A percentile compares a stretch with the other conserved stretches of the same genome.
Conservation (phyloP, 2,329 filamentous ascomycete genomes). For the Alternaria sp. region DNA sequence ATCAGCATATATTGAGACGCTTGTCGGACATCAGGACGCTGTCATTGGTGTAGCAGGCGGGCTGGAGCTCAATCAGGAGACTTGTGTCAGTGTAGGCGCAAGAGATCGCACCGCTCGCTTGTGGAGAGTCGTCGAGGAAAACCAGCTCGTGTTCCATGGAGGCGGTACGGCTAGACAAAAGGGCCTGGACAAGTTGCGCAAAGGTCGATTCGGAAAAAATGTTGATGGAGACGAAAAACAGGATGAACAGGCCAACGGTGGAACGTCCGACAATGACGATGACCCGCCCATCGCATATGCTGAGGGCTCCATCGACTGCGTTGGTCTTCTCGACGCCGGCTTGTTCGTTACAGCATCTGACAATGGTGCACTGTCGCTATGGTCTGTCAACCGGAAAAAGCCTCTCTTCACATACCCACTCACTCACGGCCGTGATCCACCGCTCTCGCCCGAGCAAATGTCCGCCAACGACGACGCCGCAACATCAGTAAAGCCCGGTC, state of each 20-base stretch:
- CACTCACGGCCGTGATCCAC: constrained; percentile 85
- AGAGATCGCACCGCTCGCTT: constrained; percentile 89
- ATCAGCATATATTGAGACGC: constrained; percentile 91
- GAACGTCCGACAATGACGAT: constrained; percentile 54
- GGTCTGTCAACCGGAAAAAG: constrained; percentile 95
- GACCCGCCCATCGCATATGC: constrained; percentile 58
- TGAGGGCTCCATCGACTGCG: constrained; percentile 89
- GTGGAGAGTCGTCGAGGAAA: constrained; percentile 97
- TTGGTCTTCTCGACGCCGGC: constrained; percentile 87
- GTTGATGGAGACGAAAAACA: constrained; percentile 57
- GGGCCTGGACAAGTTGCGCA: constrained; percentile 49
- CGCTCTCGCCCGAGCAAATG: constrained; percentile 71
- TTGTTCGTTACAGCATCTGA: constrained; percentile 94
- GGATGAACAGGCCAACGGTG: constrained; percentile 43
- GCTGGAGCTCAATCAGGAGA: constrained; percentile 74
- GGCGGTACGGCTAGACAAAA: constrained; percentile 64
- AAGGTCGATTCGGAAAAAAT: constrained; percentile 47
- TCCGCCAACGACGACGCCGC: constrained; percentile 72
- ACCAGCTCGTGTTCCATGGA: constrained; percentile 92
- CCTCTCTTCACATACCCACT: constrained; percentile 80
- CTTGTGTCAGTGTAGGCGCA: constrained; percentile 89
- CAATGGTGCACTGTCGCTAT: constrained; percentile 85
- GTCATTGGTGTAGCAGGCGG: constrained; percentile 77
- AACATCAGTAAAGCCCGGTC: constrained; percentile 57
- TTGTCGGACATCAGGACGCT: constrained; percentile 95